Conservation (phyloP, 1,139 yeast species). For the Kazachstania sp. region DNA sequence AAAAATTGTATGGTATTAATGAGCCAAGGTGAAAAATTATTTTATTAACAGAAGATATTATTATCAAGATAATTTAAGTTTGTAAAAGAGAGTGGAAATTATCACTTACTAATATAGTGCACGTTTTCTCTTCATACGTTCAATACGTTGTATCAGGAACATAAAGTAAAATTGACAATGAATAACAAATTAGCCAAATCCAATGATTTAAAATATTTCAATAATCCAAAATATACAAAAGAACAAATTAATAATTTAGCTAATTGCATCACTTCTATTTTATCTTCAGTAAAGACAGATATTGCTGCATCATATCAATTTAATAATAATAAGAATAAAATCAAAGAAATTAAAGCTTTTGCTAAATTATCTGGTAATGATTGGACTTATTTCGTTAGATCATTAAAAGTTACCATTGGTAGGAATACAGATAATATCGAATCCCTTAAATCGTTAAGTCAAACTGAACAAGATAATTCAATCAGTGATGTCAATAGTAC, state of each 20-base stretch:
- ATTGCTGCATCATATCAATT: conserved; percentile 39
- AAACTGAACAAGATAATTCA: neutral
- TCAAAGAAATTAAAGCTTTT: conserved; percentile 83
- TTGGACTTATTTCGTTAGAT: conserved; percentile 88
- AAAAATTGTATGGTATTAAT: too few species aligned
- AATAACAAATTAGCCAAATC: neutral
- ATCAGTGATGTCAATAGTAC: conserved; percentile 28
- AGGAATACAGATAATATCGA: conserved; percentile 54
- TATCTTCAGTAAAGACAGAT: conserved; percentile 35
- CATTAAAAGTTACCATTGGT: conserved; percentile 66
- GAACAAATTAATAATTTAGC: conserved; percentile 31
- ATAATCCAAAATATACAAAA: conserved; percentile 4
- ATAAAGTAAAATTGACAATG: neutral
- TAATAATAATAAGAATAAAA: conserved; percentile 59
- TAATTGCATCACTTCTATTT: conserved; percentile 38
- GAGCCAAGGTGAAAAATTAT: too few species aligned
- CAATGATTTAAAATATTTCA: neutral
- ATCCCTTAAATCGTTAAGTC: neutral
- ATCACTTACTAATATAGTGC: too few species aligned
- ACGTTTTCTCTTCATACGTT: too few species aligned
- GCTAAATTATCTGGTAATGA: conserved; percentile 83
- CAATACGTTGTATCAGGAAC: too few species aligned
- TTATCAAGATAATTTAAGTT: too few species aligned
- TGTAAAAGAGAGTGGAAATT: too few species aligned
- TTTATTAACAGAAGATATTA: neutral